Evolutionary conservation across 768 basidiomycete species (phyloP), one percentile per base, ranked within the genome.

Genomic region (Rubroboletus pulcherrimus): DNA sequence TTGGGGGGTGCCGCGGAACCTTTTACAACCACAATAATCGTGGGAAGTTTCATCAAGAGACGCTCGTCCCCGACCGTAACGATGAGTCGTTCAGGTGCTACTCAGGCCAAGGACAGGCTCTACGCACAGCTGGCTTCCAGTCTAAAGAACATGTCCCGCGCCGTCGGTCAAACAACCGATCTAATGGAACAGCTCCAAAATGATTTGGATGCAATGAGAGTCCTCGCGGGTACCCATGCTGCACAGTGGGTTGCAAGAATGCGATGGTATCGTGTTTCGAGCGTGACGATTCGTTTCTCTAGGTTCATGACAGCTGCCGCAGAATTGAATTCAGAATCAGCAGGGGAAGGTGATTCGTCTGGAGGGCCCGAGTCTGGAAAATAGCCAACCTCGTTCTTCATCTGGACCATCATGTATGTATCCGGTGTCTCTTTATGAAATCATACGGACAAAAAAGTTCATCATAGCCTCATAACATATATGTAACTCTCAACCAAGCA

Each of bases 81-180:
- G 39, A 66, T 63, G 59, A 66, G 55, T 26, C 61, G 65, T n/a
- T 46, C 64, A 4, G 84, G 79, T 63, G 87, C 87, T 4, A 86
- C 85, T 0, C 87, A 87, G 59, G 82, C 87, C 35, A 94, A 93
- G 72, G 85, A 91, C 62, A 74, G 89, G 53, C 83, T 93, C 24
- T 93, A 93, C 64, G 78, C 80, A 38, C 89, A 92, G 65, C 80
- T 94, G 4, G 80, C 89, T 5, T 77, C 80, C 46, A 86, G 83
- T 45, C 70, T 94, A 4, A 81, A 81, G 30, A 76, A 85, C 47
- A 84, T 93, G 71, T 82, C 85, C 48, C 73, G 81, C 19, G 84
- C 86, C 0, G 78, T 93, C 47, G 76, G 78, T 26, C 86, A 84
- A 61, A 90, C 91, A 1, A 86, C 89, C 37, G 85, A 85, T 61